Base-by-base conservation (phyloP, 306 rosid genomes). In the Sesbania bispinosa region DNA sequence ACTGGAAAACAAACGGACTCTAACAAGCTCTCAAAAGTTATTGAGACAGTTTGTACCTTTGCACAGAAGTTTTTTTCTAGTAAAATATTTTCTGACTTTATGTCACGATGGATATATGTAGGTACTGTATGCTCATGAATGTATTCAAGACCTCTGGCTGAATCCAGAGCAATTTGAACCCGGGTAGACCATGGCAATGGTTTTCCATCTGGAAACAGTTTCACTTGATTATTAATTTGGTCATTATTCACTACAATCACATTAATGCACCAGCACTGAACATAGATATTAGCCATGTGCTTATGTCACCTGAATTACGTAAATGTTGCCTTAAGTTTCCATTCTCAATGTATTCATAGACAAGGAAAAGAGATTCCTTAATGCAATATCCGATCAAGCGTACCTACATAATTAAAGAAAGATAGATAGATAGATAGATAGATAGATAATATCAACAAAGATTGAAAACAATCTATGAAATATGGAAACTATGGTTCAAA, bases 381-480 rank as follows among this genome's bases (percentile, higher is more conserved):
- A 84, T 77, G 18, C 98, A 93, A 72, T 90, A 93, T 43, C 98
- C 98, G 32, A 93, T 93, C 88, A 93, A 83, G 45, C 96, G 90
- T 85, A 93, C 98, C 98, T 89, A 87, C 51, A 64, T 35, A 36
- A 33, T 45, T 24, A 6, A 45, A 24, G 11, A 9, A 29, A 29
- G 51, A 38, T 50, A 47, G 26, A 33, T n/a, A 4, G 27, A 4
- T 67, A 23, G 11, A 29, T 39, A 14, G 1, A 29, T 23, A 39
- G 4, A 16, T 38, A 23, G n/a, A 11, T 57, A 45, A 73, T 42
- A 42, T 42, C 29, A 39, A 29, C 65, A 73, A 72, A 46, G 65
- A 15, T 18, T 16, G 35, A 30, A 18, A 51, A n/a, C n/a, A 27
- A 39, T 13, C 38, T 32, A n/a, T n/a, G n/a, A n/a, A n/a, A n/a